A percentile compares a stretch with the other conserved stretches of the same genome.
phyloP scores from a whole-genome alignment of 1,284 basidiomycete species.

The Pulveroboletus sp. region DNA sequence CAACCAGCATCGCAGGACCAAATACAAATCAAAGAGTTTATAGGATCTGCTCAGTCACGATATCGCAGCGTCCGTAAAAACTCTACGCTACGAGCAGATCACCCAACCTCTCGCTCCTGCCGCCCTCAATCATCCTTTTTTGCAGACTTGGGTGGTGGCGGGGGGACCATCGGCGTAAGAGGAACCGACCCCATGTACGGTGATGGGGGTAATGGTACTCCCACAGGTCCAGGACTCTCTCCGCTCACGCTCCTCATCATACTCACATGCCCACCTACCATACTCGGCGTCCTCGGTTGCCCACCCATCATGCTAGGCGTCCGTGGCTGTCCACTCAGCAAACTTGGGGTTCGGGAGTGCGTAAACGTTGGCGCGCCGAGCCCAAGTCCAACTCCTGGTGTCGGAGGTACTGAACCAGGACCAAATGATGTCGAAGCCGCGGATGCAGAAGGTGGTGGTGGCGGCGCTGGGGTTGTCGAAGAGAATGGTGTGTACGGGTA shows the following conservation, averaged over 20 bases:
- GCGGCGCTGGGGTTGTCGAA: conserved; percentile 14
- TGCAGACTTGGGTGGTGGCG: conserved; percentile 28
- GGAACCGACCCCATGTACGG: conserved; percentile 24
- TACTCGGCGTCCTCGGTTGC: conserved; percentile 13
- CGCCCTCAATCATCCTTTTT: conserved; percentile 48
- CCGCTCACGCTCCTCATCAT: conserved; percentile 21
- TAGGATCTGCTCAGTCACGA: not conserved
- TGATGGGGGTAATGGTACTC: conserved; percentile 23
- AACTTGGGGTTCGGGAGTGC: conserved; percentile 13
- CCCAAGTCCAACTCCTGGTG: conserved; percentile 37
- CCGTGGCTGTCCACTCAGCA: conserved; percentile 8
- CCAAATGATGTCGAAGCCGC: conserved; percentile 3
- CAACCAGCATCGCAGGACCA: not conserved
- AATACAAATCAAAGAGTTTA: not conserved
- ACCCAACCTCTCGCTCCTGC: not conserved
- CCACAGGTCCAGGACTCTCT: conserved; percentile 13
- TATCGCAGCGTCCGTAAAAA: not conserved
- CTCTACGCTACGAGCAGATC: conserved; percentile 6
- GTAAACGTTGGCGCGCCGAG: conserved; percentile 37
- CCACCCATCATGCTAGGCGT: conserved; percentile 12
- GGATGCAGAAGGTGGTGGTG: conserved; percentile 4
- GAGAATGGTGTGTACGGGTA: conserved; percentile 39
- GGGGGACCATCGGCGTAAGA: conserved; percentile 16
- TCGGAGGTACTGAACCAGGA: conserved; percentile 32
- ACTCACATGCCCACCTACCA: conserved; percentile 5